These are phyloP conservation scores for Blastocladiella britannica DNA, from an alignment of 192 early-diverging fungal species.

Conservation along the genomic window DNA sequence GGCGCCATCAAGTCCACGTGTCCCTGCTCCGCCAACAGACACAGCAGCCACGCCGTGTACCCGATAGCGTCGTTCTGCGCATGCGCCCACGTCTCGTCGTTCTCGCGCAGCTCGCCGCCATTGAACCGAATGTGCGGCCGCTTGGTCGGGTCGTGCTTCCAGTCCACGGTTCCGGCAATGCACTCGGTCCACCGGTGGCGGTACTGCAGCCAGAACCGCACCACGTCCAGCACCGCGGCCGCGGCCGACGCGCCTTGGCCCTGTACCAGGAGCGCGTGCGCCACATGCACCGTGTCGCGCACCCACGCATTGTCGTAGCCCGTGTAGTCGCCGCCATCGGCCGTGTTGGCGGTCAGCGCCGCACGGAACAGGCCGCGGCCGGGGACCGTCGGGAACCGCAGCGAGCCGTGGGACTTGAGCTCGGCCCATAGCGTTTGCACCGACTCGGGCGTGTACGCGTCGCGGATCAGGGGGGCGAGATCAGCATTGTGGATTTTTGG, in stretches of 20 bases:
- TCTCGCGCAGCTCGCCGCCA: constrained; percentile 10
- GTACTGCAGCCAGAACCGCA: constrained; percentile 13
- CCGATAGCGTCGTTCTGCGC: constrained; percentile 19
- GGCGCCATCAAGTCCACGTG: background rate
- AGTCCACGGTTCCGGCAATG: constrained; percentile 5
- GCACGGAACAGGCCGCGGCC: constrained; percentile 16
- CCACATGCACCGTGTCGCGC: constrained; percentile 16
- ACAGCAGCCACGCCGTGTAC: constrained; percentile 12
- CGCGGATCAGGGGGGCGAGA: background rate
- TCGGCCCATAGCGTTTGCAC: constrained; percentile 7
- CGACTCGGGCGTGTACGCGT: constrained; percentile 7
- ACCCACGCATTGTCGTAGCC: constrained; percentile 19
- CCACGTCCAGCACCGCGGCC: constrained; percentile 8
- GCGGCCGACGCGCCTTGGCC: constrained; percentile 5
- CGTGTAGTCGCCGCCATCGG: constrained; percentile 11
- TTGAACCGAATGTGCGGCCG: constrained; percentile 19
- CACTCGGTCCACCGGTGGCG: constrained; percentile 10
- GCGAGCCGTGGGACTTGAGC: constrained; percentile 8
- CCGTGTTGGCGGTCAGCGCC: constrained; percentile 2
- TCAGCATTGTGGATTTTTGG: background rate
- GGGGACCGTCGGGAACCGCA: constrained; percentile 9
- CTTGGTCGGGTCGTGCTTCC: constrained; percentile 9
- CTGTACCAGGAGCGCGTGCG: constrained; percentile 9
- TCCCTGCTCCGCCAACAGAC: constrained; percentile 7
- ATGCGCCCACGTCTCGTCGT: constrained; percentile 12